phyloP scores from a whole-genome alignment of 2,329 filamentous ascomycete species.

The Trichoderma arundinaceum region DNA sequence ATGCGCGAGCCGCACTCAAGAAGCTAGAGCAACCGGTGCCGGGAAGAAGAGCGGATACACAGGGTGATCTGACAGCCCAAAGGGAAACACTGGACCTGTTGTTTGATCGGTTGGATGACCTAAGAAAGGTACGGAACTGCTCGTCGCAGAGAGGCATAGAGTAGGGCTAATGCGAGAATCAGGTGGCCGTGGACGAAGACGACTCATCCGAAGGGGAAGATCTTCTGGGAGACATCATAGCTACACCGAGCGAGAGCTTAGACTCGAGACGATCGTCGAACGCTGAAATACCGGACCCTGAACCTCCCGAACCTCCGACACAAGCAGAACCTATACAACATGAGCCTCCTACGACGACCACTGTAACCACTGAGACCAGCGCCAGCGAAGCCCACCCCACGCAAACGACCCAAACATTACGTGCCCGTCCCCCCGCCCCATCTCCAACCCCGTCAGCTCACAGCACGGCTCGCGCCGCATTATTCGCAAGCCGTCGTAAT shows the following conservation, averaged over 20 bases:
- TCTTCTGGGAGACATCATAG: constrained; percentile 59
- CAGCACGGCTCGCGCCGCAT: constrained; percentile 50
- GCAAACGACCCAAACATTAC: constrained; percentile 46
- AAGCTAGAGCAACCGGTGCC: constrained; percentile 72
- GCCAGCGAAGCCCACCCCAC: constrained; percentile 38
- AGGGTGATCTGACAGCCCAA: constrained; percentile 68
- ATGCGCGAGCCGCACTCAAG: constrained; percentile 71
- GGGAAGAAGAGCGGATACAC: constrained; percentile 63
- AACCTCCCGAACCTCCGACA: constrained; percentile 53
- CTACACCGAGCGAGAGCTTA: constrained; percentile 60
- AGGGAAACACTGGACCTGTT: constrained; percentile 70
- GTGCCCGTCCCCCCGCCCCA: constrained; percentile 40
- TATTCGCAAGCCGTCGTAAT: constrained; percentile 51
- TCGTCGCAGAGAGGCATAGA: no score
- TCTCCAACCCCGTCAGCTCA: constrained; percentile 39
- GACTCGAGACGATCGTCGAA: constrained; percentile 47
- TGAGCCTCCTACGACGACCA: constrained; percentile 27
- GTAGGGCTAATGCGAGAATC: constrained; percentile 29
- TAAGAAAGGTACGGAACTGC: constrained; percentile 60
- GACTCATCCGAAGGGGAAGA: constrained; percentile 63
- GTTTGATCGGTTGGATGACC: constrained; percentile 68
- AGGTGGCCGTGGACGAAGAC: constrained; percentile 47
- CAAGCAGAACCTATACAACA: constrained; percentile 31
- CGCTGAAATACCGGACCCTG: constrained; percentile 47
- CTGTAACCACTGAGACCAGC: constrained; percentile 27